These are phyloP conservation scores for Blastocystis sp. DNA, from an alignment of 352 stramenopile genomes.

Conservation along the genomic window DNA sequence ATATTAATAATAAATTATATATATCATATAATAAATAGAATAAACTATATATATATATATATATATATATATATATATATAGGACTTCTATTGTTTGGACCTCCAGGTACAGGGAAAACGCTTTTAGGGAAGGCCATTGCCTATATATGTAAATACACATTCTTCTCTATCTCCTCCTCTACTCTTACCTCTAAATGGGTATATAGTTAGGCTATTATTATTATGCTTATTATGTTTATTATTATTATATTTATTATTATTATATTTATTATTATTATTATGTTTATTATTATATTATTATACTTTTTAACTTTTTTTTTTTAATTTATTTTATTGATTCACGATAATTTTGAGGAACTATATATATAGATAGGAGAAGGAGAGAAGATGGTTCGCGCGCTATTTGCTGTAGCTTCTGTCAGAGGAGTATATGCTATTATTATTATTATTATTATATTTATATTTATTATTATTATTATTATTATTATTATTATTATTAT, in stretches of 20 bases:
- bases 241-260: too few species aligned
- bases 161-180: conserved; percentile 95
- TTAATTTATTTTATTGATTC: too few species aligned
- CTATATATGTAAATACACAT: conserved; percentile 80
- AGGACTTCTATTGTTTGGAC: conserved; percentile 78
- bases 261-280: too few species aligned
- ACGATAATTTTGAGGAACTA: conserved; percentile 40
- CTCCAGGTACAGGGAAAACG: conserved; percentile 82
- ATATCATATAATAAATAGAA: neutral
- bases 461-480: too few species aligned
- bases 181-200: conserved; percentile 94
- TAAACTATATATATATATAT: neutral
- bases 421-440: neutral
- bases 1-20: neutral
- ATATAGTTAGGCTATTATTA: too few species aligned
- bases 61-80: neutral
- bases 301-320: too few species aligned
- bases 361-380: conserved; percentile 75
- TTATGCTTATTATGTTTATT: too few species aligned
- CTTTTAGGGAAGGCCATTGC: conserved; percentile 97
- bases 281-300: too few species aligned
- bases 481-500: too few species aligned
- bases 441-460: too few species aligned
- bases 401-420: conserved; percentile 77
- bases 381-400: conserved; percentile 82